phyloP scores from a whole-genome alignment of 2,329 filamentous ascomycete genomes.

The Colletotrichum sansevieriae region DNA sequence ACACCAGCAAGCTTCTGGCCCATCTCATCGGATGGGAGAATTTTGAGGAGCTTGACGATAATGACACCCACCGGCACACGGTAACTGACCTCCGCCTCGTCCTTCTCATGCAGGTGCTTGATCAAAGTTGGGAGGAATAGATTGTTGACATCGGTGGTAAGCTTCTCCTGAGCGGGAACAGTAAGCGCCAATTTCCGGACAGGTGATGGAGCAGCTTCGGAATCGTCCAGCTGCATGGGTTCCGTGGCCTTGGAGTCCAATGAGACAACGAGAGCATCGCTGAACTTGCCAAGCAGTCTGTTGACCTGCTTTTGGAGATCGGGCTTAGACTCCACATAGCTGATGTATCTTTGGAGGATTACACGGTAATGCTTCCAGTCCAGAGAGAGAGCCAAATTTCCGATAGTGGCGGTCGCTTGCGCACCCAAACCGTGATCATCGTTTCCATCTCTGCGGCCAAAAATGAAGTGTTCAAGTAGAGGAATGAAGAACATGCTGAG shows the following conservation, averaged over 20 bases:
- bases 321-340: conserved; percentile 83
- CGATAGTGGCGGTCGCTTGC: conserved; percentile 86
- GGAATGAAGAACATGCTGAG: conserved; percentile 90
- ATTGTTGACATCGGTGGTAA: conserved; percentile 78
- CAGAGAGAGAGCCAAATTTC: conserved; percentile 78
- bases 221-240: conserved; percentile 58
- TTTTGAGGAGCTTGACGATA: conserved; percentile 85
- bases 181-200: conserved; percentile 69
- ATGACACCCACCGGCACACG: conserved; percentile 92
- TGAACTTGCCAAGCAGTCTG: conserved; percentile 82
- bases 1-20: conserved; percentile 83
- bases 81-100: conserved; percentile 93
- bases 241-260: conserved; percentile 54
- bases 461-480: conserved; percentile 93
- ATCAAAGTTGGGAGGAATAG: conserved; percentile 84
- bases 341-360: conserved; percentile 85
- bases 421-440: conserved; percentile 90
- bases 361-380: conserved; percentile 94
- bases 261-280: conserved; percentile 78
- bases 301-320: conserved; percentile 90
- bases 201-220: conserved; percentile 41
- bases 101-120: conserved; percentile 92
- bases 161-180: conserved; percentile 75
- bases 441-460: conserved; percentile 77
- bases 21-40: conserved; percentile 81